These are phyloP conservation scores for Metarhizium sp. DNA, from an alignment of 2,329 filamentous ascomycete genomes.

Conservation along the genomic window DNA sequence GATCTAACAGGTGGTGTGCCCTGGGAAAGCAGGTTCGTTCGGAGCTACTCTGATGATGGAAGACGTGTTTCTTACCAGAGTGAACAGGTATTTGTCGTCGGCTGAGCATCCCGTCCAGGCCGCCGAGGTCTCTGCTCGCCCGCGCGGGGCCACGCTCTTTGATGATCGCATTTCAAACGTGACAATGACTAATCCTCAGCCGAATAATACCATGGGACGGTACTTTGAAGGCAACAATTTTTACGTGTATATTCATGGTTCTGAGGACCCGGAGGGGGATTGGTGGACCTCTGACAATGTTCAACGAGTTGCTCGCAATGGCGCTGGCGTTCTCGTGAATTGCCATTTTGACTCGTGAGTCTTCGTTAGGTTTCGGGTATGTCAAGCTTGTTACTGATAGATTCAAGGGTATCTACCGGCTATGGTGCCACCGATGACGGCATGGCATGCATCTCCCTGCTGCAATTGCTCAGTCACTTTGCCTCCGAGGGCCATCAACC, in stretches of 20 bases:
- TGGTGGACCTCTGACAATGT: constrained; percentile 56
- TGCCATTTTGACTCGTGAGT: constrained; percentile 76
- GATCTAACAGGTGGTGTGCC: constrained; percentile 26
- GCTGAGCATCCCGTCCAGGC: background rate
- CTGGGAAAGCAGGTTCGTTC: constrained; percentile 10
- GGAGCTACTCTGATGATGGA: no score
- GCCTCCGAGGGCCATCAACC: constrained; percentile 63
- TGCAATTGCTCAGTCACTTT: constrained; percentile 84
- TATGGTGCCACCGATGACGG: constrained; percentile 93
- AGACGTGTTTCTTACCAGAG: background rate
- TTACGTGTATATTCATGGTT: constrained; percentile 81
- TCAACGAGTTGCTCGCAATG: constrained; percentile 39
- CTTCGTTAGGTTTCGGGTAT: background rate
- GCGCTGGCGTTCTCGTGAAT: constrained; percentile 81
- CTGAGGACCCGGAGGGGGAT: constrained; percentile 58
- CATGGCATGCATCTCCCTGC: constrained; percentile 73
- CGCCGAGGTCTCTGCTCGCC: constrained; percentile 1
- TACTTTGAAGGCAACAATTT: constrained; percentile 94
- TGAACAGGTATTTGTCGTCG: constrained; percentile 1
- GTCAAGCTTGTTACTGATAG: background rate
- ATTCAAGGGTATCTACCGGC: constrained; percentile 71
- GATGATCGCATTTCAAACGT: constrained; percentile 73
- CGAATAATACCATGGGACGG: constrained; percentile 30
- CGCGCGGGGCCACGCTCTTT: constrained; percentile 53
- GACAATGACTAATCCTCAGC: constrained; percentile 55